Percentiles rank a stretch among this genome's conserved stretches.
These are phyloP conservation scores for Geranomyces michiganensis DNA, from an alignment of 192 early-diverging fungal genomes.

Conservation along the genomic window DNA sequence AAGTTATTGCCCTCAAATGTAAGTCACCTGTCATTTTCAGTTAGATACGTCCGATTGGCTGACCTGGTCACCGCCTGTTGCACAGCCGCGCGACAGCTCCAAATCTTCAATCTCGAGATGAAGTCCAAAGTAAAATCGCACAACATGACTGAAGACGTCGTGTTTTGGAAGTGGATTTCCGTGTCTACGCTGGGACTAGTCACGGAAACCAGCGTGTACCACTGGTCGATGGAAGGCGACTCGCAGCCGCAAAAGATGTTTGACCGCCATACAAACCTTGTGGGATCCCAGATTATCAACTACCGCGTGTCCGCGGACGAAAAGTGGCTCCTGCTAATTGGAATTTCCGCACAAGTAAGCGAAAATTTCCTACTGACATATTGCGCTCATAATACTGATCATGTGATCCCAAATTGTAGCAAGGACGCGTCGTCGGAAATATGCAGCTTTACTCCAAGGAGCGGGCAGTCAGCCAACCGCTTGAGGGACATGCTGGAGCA, in stretches of 20 bases:
- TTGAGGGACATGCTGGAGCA: conserved; percentile 95
- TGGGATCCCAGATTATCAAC: conserved; percentile 93
- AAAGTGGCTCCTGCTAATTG: conserved; percentile 94
- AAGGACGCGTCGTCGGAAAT: conserved; percentile 88
- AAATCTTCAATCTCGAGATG: conserved; percentile 96
- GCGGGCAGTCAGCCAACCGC: conserved; percentile 85
- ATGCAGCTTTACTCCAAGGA: conserved; percentile 98
- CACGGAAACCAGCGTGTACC: conserved; percentile 86
- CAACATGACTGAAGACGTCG: conserved; percentile 87
- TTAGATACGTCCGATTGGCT: no score
- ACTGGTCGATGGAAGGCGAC: conserved; percentile 96
- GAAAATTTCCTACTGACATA: background rate
- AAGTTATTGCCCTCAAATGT: conserved; percentile 97
- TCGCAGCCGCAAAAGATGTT: conserved; percentile 86
- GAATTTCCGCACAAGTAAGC: conserved; percentile 84
- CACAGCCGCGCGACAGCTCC: conserved; percentile 82
- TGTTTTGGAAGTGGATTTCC: conserved; percentile 97
- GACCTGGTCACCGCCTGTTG: background rate
- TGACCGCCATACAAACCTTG: conserved; percentile 84
- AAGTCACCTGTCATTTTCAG: no score
- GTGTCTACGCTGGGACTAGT: conserved; percentile 84
- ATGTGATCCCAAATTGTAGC: conserved; percentile 20
- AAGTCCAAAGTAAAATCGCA: conserved; percentile 96
- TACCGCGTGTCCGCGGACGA: conserved; percentile 87
- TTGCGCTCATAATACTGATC: background rate